Percentiles rank a stretch among this genome's conserved stretches.
phyloP scores from a whole-genome alignment of 352 stramenopile species.

The Phytopythium sindhum region DNA sequence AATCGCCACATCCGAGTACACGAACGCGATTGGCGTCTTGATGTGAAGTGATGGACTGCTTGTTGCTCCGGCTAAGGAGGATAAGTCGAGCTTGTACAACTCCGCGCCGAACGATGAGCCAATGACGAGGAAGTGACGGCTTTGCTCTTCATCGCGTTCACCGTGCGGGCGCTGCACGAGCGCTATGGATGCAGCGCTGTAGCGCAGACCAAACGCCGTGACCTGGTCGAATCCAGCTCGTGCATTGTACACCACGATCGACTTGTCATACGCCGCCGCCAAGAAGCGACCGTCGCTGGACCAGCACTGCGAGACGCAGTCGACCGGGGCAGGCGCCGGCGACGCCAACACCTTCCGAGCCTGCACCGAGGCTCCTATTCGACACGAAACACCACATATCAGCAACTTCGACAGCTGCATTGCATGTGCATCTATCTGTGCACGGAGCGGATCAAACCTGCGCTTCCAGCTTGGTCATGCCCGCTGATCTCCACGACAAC shows the following conservation, averaged over 20 bases:
- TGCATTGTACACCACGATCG: conserved; percentile 31
- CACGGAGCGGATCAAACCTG: background rate
- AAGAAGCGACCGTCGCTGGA: conserved; percentile 25
- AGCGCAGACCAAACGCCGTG: conserved; percentile 20
- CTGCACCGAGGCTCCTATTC: conserved; percentile 9
- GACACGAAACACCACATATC: background rate
- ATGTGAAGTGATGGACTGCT: background rate
- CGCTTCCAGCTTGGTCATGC: background rate
- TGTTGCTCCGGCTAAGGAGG: background rate
- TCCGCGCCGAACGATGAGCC: conserved; percentile 33
- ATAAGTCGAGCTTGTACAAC: conserved; percentile 26
- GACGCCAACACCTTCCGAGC: conserved; percentile 33
- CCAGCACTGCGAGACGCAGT: conserved; percentile 59
- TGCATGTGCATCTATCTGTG: background rate
- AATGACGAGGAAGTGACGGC: conserved; percentile 16
- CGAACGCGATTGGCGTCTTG: conserved; percentile 12
- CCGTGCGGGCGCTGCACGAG: conserved; percentile 4
- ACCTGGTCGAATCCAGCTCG: conserved; percentile 12
- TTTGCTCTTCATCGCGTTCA: background rate
- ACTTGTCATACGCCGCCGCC: conserved; percentile 24
- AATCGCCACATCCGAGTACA: conserved; percentile 28
- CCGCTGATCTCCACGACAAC: conserved; percentile 29
- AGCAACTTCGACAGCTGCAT: background rate
- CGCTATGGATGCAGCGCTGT: conserved; percentile 34
- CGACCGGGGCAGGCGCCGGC: conserved; percentile 9